Evolutionary conservation across 2,329 filamentous ascomycete species (phyloP), one percentile per base, ranked within the genome.

Genomic region (Sordariomycetes sp.): DNA sequence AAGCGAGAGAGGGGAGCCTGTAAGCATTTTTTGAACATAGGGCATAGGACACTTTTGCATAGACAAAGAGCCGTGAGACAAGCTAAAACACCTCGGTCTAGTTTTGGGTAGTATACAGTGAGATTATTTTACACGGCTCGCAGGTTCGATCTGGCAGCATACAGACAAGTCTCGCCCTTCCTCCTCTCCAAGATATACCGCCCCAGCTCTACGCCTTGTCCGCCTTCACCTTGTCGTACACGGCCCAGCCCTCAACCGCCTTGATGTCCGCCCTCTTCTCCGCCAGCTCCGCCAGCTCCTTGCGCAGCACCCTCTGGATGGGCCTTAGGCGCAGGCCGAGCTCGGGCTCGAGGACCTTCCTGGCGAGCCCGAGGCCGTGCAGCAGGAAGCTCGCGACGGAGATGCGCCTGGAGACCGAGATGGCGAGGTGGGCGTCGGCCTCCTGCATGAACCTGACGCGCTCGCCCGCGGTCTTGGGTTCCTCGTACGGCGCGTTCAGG

Each of bases 361-460:
- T 66, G 16, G 79, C 76, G 60, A 74, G 60, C 48, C 73, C 69
- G 57, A 82, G 69, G 22, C 76, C 80, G 64, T 72, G 68, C 55
- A 76, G 63, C 32, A 76, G 64, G 48, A 72, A 73, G n/a, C 70
- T 61, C 4, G 67, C 67, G 18, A 70, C 53, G 35, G 61, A 59
- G 28, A 74, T 60, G 20, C 58, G 59, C 35, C 75, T 62, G 37
- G 73, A 73, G 11, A 69, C 61, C 3, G 68, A 69, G n/a, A 69
- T 55, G 51, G 62, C 59, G 20, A 75, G 53, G 59, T 74, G 74
- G 59, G 69, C 69, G 66, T 69, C 71, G 57, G 64, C 62, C 34
- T 66, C 37, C 46, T 58, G 28, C 54, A 54, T 37, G 32, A 61
- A 52, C 20, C 35, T 24, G 63, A 62, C 74, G 76, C 34, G 58